These are phyloP conservation scores for Clitocybe nebularis DNA, from an alignment of 1,284 basidiomycete species.

Conservation along the genomic window DNA sequence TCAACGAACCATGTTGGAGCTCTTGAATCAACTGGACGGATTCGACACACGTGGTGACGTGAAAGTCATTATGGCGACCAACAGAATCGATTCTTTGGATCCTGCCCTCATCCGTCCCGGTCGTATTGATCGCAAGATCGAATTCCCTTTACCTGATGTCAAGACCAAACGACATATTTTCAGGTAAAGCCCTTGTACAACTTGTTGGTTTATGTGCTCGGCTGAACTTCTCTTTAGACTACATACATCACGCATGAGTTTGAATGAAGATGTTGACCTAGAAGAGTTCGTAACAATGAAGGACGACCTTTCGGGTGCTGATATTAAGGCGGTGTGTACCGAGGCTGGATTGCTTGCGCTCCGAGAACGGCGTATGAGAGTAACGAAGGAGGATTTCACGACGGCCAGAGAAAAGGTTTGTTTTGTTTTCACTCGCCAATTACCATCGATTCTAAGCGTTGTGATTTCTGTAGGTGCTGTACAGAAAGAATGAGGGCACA, in stretches of 20 bases:
- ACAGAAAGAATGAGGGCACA: slow-evolving; percentile 93
- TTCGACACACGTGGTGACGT: slow-evolving; percentile 99
- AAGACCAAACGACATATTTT: slow-evolving; percentile 99
- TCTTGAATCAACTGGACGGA: slow-evolving; percentile 97
- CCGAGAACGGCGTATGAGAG: slow-evolving; percentile 94
- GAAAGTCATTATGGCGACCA: slow-evolving; percentile 95
- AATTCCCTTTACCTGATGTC: slow-evolving; percentile 91
- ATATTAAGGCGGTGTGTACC: slow-evolving; percentile 97
- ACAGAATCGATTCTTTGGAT: slow-evolving; percentile 93
- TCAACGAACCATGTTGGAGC: slow-evolving; percentile 98
- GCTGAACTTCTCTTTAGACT: too few species aligned
- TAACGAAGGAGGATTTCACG: slow-evolving; percentile 90
- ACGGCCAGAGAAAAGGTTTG: slow-evolving; percentile 83
- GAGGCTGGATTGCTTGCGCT: slow-evolving; percentile 95
- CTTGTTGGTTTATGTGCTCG: too few species aligned
- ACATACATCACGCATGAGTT: slow-evolving; percentile 95
- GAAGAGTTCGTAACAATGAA: slow-evolving; percentile 97
- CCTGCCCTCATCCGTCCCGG: slow-evolving; percentile 97
- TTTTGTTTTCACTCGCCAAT: not conserved
- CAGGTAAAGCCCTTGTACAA: slow-evolving; percentile 61
- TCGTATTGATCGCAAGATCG: slow-evolving; percentile 98
- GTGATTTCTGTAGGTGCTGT: slow-evolving; percentile 55
- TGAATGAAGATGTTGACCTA: slow-evolving; percentile 89
- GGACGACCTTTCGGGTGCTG: slow-evolving; percentile 95
- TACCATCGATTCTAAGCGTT: slow-evolving; percentile 1